A percentile compares a stretch with the other conserved stretches of the same genome.
These are phyloP conservation scores for Sorghum bicolor DNA, from an alignment of 176 grass and related monocot genomes.

Conservation along the genomic window Sorghum_bicolor_NCBIv3 NC_012873.2:55073501-55074000, in stretches of 20 bases:
- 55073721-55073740: background rate
- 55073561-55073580: no score
- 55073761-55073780: background rate
- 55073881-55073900: background rate
- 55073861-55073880: background rate
- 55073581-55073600: no score
- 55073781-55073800: background rate
- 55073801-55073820: background rate
- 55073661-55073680: no score
- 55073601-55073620: no score
- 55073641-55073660: no score
- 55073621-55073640: no score
- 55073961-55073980: conserved; percentile 3
- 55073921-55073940: background rate
- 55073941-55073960: background rate
- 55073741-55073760: background rate
- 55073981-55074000: conserved; percentile 8
- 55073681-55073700: background rate
- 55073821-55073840: background rate
- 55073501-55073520: no score
- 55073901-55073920: background rate
- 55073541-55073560: no score
- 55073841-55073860: background rate
- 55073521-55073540: no score
- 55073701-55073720: background rate